phyloP scores from a whole-genome alignment of 768 basidiomycete species.

The Kwoniella sp. region DNA sequence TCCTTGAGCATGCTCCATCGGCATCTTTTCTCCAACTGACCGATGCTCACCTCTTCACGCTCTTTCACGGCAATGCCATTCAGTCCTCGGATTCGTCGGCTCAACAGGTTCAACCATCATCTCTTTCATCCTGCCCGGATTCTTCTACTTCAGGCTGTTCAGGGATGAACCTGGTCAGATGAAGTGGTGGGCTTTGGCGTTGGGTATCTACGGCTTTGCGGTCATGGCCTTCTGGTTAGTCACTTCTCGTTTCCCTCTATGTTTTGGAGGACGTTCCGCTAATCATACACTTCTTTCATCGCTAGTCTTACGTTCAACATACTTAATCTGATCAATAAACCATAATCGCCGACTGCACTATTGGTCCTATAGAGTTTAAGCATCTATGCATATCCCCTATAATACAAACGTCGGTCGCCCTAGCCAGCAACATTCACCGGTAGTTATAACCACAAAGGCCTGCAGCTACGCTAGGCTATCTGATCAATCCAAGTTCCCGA shows the following conservation, averaged over 20 bases:
- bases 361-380: background rate
- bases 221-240: conserved; percentile 88
- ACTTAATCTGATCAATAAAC: conserved; percentile 8
- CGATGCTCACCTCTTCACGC: background rate
- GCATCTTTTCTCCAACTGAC: no score
- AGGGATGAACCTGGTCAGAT: conserved; percentile 66
- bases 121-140: conserved; percentile 90
- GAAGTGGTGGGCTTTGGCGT: conserved; percentile 65
- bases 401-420: no score
- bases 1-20: background rate
- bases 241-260: background rate
- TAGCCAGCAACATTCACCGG: no score
- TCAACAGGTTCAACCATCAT: conserved; percentile 96
- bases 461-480: background rate
- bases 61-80: background rate
- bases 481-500: conserved; percentile 1
- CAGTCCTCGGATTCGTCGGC: conserved; percentile 94
- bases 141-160: conserved; percentile 91
- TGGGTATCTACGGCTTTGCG: conserved; percentile 73
- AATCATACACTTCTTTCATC: background rate
- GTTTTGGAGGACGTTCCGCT: background rate
- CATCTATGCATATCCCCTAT: background rate
- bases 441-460: no score
- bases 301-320: conserved; percentile 30
- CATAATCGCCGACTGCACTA: background rate